These are phyloP conservation scores for Nevesoporus exiguus DNA, from an alignment of 768 basidiomycete species.

Conservation along the genomic window DNA sequence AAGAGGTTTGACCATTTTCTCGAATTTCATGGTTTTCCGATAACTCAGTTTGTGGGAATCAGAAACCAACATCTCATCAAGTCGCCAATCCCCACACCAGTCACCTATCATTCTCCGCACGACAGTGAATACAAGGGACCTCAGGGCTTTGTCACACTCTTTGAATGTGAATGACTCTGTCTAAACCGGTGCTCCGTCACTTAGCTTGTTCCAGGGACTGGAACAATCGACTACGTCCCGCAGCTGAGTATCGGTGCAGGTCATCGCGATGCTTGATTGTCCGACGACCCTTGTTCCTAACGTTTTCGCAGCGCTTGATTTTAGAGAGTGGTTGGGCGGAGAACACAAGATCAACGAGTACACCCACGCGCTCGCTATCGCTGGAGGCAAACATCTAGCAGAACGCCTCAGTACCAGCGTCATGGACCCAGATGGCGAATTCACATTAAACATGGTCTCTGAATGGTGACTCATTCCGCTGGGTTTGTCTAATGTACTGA, in stretches of 20 bases:
- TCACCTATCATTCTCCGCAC: constrained; percentile 47
- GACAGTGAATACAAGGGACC: constrained; percentile 32
- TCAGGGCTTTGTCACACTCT: constrained; percentile 47
- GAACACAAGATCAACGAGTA: constrained; percentile 70
- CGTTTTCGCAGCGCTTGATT: constrained; percentile 55
- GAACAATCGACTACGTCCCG: constrained; percentile 55
- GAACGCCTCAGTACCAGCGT: constrained; percentile 57
- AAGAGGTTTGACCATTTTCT: constrained; percentile 38
- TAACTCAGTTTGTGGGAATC: not conserved
- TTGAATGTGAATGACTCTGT: constrained; percentile 34
- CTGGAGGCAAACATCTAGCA: constrained; percentile 61
- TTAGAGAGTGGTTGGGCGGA: constrained; percentile 72
- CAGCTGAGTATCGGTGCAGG: constrained; percentile 54
- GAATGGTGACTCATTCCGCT: too few species aligned
- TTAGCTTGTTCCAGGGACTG: constrained; percentile 47
- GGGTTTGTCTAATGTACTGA: not conserved
- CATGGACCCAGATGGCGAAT: constrained; percentile 56
- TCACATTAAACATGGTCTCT: constrained; percentile 69
- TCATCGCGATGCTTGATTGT: constrained; percentile 17
- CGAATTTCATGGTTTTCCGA: not conserved
- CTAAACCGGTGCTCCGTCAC: not conserved
- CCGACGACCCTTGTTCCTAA: constrained; percentile 1
- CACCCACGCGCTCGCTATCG: constrained; percentile 62
- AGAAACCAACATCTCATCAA: constrained; percentile 66
- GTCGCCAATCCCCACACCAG: constrained; percentile 55